These are phyloP conservation scores for Boletellus ananas DNA, from an alignment of 768 basidiomycete species.

Conservation along the genomic window DNA sequence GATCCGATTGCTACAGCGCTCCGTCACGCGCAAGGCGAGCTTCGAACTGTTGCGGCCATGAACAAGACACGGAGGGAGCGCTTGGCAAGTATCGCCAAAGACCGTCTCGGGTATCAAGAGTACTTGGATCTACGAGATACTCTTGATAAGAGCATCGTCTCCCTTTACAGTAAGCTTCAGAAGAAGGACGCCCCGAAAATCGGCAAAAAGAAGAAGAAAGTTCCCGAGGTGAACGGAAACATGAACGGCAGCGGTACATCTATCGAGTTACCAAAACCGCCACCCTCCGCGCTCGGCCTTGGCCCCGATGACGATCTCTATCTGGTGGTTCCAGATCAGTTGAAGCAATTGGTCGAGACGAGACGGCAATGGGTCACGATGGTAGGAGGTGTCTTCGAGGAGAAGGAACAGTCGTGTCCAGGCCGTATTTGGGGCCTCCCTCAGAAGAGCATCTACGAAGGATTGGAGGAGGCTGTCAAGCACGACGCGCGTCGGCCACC, in stretches of 20 bases:
- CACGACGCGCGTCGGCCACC: slow-evolving; percentile 30
- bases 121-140: slow-evolving; percentile 82
- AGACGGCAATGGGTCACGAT: slow-evolving; percentile 74
- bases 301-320: slow-evolving; percentile 62
- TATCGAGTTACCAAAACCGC: slow-evolving; percentile 47
- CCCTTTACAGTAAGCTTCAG: slow-evolving; percentile 73
- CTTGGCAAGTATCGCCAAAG: slow-evolving; percentile 71
- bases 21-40: slow-evolving; percentile 79
- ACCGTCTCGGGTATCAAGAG: slow-evolving; percentile 88
- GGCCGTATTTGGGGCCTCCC: slow-evolving; percentile 82
- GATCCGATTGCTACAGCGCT: slow-evolving; percentile 92
- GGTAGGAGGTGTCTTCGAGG: slow-evolving; percentile 72
- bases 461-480: slow-evolving; percentile 62
- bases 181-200: slow-evolving; percentile 76
- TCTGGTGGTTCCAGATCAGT: slow-evolving; percentile 60
- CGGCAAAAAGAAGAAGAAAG: slow-evolving; percentile 72
- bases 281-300: slow-evolving; percentile 69
- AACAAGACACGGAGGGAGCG: slow-evolving; percentile 83
- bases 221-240: slow-evolving; percentile 31
- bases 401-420: slow-evolving; percentile 60
- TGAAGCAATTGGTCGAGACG: slow-evolving; percentile 70
- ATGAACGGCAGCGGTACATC: slow-evolving; percentile 30
- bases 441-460: slow-evolving; percentile 67
- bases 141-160: slow-evolving; percentile 80
- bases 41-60: slow-evolving; percentile 68